Conservation (phyloP, 208 protist genomes). For the Zelonia costaricensis region DNA sequence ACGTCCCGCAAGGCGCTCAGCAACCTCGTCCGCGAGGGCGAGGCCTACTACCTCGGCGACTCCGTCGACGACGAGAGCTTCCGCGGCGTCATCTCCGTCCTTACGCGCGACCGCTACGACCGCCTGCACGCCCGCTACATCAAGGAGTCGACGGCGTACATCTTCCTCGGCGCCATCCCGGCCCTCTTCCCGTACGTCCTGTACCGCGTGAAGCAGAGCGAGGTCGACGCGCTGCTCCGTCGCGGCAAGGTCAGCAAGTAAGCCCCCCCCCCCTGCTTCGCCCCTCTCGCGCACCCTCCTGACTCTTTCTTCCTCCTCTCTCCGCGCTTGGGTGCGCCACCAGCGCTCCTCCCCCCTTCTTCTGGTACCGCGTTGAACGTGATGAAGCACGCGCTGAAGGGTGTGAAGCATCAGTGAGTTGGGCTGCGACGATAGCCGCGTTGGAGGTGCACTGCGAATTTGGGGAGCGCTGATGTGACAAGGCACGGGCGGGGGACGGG, state of each 20-base stretch:
- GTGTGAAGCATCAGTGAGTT: too few relatives aligned
- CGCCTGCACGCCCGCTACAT: slow-evolving; percentile 76
- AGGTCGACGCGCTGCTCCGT: slow-evolving; percentile 73
- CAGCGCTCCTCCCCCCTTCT: too few relatives aligned
- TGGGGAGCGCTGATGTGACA: too few relatives aligned
- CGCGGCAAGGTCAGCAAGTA: slow-evolving; percentile 59
- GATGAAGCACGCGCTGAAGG: too few relatives aligned
- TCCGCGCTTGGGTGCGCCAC: too few relatives aligned
- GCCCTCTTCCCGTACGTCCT: slow-evolving; percentile 77
- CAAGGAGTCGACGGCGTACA: slow-evolving; percentile 73
- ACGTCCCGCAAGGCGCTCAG: slow-evolving; percentile 60
- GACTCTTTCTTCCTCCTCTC: not conserved
- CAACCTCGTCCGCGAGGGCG: slow-evolving; percentile 81
- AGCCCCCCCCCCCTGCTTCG: not conserved
- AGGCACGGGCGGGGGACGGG: too few relatives aligned
- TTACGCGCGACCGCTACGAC: slow-evolving; percentile 85
- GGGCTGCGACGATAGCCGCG: too few relatives aligned
- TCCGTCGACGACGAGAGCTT: slow-evolving; percentile 80
- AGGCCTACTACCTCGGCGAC: slow-evolving; percentile 76
- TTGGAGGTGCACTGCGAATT: too few relatives aligned
- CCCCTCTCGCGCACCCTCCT: not conserved
- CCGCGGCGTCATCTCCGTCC: slow-evolving; percentile 78
- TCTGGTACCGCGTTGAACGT: too few relatives aligned
- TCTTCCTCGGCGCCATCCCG: slow-evolving; percentile 78
- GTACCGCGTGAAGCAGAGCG: slow-evolving; percentile 75